Evolutionary conservation across 2,329 filamentous ascomycete genomes (phyloP).

Genomic region (Hymenoscyphus salicellus): DNA sequence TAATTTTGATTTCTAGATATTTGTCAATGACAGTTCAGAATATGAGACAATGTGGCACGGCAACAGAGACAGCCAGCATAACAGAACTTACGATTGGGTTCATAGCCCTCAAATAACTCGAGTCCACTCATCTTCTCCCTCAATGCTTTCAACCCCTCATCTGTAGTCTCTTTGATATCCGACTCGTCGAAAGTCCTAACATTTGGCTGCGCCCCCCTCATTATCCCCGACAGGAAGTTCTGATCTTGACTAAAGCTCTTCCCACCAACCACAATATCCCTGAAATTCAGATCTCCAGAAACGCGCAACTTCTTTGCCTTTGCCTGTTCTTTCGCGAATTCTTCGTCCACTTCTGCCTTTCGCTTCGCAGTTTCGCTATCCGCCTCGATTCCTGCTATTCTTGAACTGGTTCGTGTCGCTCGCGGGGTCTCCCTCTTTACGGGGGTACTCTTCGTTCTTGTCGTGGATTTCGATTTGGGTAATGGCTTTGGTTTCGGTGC

Average conservation of each 20-base stretch:
- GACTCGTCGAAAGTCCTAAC: constrained; percentile 82
- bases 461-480: constrained; percentile 41
- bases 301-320: constrained; percentile 61
- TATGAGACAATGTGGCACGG: not conserved
- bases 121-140: constrained; percentile 74
- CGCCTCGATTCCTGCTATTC: constrained; percentile 54
- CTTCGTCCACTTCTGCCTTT: constrained; percentile 64
- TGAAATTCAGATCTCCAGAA: constrained; percentile 67
- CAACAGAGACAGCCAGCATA: not conserved
- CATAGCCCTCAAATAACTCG: constrained; percentile 78
- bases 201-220: constrained; percentile 71
- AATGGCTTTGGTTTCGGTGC: constrained; percentile 53
- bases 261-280: constrained; percentile 76
- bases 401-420: constrained; percentile 56
- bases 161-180: constrained; percentile 74
- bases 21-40: constrained; percentile 7
- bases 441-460: constrained; percentile 42
- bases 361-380: constrained; percentile 62
- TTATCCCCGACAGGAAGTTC: constrained; percentile 63
- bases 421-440: constrained; percentile 48
- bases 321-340: constrained; percentile 54
- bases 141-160: constrained; percentile 70
- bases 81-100: constrained; percentile 64
- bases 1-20: constrained; percentile 77
- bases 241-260: constrained; percentile 69